These are phyloP conservation scores for Platanus orientalis DNA, from an alignment of 164 flowering plant species.

Conservation along the genomic window DNA sequence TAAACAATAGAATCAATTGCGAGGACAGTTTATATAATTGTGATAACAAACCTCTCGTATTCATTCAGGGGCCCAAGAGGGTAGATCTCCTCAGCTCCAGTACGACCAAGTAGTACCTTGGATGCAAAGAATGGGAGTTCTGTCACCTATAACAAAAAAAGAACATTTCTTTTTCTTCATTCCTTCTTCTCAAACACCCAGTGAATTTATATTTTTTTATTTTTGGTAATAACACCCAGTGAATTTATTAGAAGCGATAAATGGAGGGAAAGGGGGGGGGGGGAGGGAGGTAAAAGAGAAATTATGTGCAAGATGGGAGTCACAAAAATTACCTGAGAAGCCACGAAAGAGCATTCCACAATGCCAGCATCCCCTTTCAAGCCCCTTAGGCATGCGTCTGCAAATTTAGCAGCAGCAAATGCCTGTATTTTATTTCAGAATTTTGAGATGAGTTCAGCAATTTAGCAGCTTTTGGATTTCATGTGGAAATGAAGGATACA, in stretches of 20 bases:
- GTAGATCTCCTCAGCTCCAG: slow-evolving; percentile 76
- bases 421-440: slow-evolving; percentile 44
- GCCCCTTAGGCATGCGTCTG: slow-evolving; percentile 87
- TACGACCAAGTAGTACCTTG: slow-evolving; percentile 79
- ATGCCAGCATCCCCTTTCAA: slow-evolving; percentile 81
- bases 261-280: too few species aligned
- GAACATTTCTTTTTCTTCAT: background rate
- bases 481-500: background rate
- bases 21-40: background rate
- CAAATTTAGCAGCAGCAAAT: slow-evolving; percentile 91
- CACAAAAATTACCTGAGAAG: slow-evolving; percentile 52
- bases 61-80: slow-evolving; percentile 84
- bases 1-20: background rate
- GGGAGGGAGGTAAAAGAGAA: background rate
- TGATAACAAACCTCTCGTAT: slow-evolving; percentile 64
- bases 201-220: too few species aligned
- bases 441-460: background rate
- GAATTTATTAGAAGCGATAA: too few species aligned
- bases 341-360: slow-evolving; percentile 79
- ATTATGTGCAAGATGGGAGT: background rate
- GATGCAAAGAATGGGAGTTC: slow-evolving; percentile 94
- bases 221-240: too few species aligned
- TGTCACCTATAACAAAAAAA: slow-evolving; percentile 54
- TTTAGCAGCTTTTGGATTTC: background rate
- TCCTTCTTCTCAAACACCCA: background rate